Conservation (phyloP, 306 rosid genomes). For the Spatholobus suberectus region DNA sequence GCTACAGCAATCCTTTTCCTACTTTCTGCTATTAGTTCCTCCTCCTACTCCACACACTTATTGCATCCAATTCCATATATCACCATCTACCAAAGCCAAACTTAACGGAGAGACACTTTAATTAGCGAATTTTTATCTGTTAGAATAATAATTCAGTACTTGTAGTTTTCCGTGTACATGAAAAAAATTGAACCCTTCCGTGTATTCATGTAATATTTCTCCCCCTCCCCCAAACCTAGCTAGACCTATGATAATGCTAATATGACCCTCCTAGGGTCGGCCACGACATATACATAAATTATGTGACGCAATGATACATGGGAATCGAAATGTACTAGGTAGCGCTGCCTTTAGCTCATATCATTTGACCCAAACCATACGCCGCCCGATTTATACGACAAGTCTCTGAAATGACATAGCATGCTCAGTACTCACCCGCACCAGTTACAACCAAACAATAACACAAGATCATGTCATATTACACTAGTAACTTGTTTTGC, state of each 20-base stretch:
- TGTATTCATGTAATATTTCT: neutral
- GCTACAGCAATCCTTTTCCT: slow-evolving; percentile 1
- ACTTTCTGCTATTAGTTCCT: neutral
- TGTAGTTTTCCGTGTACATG: slow-evolving; percentile 22
- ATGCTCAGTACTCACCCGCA: neutral
- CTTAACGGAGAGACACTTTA: slow-evolving; percentile 21
- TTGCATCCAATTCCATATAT: slow-evolving; percentile 37
- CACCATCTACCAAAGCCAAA: slow-evolving; percentile 49
- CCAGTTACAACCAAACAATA: neutral
- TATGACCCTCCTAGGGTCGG: neutral
- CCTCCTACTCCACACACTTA: slow-evolving; percentile 28
- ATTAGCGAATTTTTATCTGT: neutral
- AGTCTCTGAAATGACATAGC: neutral
- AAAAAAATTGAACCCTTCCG: neutral
- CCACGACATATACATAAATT: neutral
- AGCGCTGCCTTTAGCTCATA: neutral
- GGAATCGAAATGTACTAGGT: neutral
- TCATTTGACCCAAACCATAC: neutral
- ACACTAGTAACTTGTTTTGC: neutral
- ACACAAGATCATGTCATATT: neutral
- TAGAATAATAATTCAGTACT: slow-evolving; percentile 3
- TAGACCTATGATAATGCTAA: too few relatives aligned
- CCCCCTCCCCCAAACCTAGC: slow-evolving; percentile 1
- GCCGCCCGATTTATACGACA: neutral
- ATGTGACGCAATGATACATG: neutral